Evolutionary conservation across 768 basidiomycete genomes (phyloP).

Genomic region (Podaxis carcinomalis): DNA sequence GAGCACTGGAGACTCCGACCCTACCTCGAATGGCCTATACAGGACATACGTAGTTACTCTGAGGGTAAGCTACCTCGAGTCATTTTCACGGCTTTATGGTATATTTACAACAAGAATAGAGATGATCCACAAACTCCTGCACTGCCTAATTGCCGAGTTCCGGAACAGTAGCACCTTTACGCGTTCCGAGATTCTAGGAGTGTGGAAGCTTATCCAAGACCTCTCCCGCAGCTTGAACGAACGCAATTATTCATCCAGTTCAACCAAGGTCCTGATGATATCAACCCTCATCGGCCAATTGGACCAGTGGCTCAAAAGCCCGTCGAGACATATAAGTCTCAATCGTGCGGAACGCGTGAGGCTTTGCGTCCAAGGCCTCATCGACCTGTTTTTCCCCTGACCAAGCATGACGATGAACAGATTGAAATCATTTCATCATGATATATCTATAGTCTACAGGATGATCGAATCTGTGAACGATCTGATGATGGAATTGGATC

Average conservation of each 20-base stretch:
- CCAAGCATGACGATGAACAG: slow-evolving; percentile 3
- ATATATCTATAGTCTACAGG: neutral
- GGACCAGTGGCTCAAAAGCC: neutral
- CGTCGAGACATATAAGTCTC: neutral
- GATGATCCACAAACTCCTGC: neutral
- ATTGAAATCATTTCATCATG: neutral
- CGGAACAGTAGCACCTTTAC: neutral
- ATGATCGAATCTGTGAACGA: slow-evolving; percentile 1
- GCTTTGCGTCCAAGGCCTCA: slow-evolving; percentile 2
- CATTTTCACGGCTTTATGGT: neutral
- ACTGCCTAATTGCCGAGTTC: neutral
- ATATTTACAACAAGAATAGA: neutral
- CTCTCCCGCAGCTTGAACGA: neutral
- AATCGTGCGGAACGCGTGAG: slow-evolving; percentile 1
- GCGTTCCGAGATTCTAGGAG: neutral
- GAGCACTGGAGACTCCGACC: neutral
- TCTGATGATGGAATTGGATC: neutral
- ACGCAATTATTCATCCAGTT: neutral
- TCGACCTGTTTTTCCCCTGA: slow-evolving; percentile 5
- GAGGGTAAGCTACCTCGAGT: neutral
- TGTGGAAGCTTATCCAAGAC: slow-evolving; percentile 4
- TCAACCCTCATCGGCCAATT: neutral
- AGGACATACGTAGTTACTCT: neutral
- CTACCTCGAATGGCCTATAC: slow-evolving; percentile 3
- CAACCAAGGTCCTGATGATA: neutral